Conservation (phyloP, 495 filamentous ascomycete species). For the Alectoria sarmentosa region DNA sequence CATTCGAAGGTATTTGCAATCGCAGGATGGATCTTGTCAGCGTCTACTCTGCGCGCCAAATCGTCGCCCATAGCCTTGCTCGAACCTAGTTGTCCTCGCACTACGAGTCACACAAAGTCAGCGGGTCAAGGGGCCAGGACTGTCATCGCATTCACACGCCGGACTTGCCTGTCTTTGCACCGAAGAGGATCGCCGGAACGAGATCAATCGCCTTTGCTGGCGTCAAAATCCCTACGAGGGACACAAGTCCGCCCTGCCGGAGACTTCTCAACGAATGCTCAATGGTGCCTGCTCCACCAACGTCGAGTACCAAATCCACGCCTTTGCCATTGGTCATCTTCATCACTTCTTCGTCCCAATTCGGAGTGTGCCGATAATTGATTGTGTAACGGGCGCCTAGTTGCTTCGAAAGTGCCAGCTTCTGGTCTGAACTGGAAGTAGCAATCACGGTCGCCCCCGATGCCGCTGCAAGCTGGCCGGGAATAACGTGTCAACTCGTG, state of each 20-base stretch:
- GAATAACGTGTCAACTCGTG: neutral
- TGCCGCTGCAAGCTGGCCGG: neutral
- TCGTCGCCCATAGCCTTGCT: neutral
- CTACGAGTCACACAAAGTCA: neutral
- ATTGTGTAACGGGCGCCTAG: neutral
- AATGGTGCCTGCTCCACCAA: conserved; percentile 1
- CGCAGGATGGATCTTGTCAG: neutral
- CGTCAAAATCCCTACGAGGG: neutral
- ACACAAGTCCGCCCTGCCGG: neutral
- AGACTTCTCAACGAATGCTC: neutral
- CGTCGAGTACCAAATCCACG: neutral
- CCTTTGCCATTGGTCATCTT: neutral
- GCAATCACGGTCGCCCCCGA: neutral
- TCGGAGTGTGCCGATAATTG: neutral
- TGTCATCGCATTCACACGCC: neutral
- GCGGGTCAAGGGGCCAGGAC: neutral
- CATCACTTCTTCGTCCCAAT: neutral
- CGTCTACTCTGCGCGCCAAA: neutral
- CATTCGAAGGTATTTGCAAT: neutral
- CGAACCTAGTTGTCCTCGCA: neutral
- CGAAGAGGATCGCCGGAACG: neutral
- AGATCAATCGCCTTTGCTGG: conserved; percentile 1
- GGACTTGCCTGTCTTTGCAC: neutral
- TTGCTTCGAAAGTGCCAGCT: neutral
- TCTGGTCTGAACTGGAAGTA: conserved; percentile 1